These are phyloP conservation scores for Plenodomus tracheiphilus DNA, from an alignment of 2,329 filamentous ascomycete genomes.

Conservation along the genomic window DNA sequence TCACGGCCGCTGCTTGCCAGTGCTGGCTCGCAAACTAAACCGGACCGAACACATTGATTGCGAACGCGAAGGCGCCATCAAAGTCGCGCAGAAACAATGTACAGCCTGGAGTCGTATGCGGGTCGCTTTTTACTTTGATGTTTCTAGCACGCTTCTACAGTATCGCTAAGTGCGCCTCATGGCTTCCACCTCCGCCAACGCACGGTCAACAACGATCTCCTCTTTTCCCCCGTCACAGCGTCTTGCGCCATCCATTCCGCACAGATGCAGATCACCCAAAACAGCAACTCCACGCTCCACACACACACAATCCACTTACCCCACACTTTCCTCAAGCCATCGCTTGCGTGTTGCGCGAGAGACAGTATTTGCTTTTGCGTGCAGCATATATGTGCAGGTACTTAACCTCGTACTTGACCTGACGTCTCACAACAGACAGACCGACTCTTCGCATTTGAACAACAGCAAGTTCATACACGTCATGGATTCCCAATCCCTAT, in stretches of 20 bases:
- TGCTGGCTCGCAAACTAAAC: too few species aligned
- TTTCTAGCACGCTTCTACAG: conserved; percentile 9
- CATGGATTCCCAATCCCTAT: not conserved
- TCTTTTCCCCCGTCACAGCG: not conserved
- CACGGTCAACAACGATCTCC: not conserved
- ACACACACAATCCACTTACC: not conserved
- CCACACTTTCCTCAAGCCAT: not conserved
- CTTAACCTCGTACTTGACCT: not conserved
- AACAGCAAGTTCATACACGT: not conserved
- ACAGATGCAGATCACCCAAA: not conserved
- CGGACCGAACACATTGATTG: not conserved
- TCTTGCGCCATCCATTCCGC: not conserved
- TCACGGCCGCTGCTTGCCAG: too few species aligned
- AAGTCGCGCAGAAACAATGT: too few species aligned
- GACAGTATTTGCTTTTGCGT: not conserved
- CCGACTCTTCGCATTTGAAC: not conserved
- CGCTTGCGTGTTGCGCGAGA: not conserved
- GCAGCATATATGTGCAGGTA: not conserved
- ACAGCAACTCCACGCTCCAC: not conserved
- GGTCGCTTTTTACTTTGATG: not conserved
- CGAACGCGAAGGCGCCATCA: not conserved
- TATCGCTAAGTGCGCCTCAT: not conserved
- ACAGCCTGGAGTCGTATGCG: too few species aligned
- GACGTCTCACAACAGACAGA: not conserved
- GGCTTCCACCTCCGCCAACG: not conserved